Evolutionary conservation across 805 yeast species (phyloP).

Genomic region (Spathaspora hagerdaliae): DNA sequence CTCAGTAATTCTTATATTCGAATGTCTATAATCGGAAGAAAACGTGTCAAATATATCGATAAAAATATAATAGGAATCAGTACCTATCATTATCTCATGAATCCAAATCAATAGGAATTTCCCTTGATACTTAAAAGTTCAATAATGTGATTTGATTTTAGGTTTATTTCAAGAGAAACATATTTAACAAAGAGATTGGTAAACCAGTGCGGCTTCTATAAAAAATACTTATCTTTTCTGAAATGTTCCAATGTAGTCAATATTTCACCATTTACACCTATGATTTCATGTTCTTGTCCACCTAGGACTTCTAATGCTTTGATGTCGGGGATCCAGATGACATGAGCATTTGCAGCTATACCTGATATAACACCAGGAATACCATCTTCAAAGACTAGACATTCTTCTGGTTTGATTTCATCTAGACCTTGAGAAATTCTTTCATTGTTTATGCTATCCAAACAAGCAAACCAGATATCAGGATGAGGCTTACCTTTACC

Average conservation of each 20-base stretch:
- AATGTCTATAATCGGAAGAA: slow-evolving; percentile 27
- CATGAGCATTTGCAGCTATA: slow-evolving; percentile 73
- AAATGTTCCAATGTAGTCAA: slow-evolving; percentile 49
- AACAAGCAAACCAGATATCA: slow-evolving; percentile 84
- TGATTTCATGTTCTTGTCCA: slow-evolving; percentile 44
- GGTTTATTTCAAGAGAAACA: too few species aligned
- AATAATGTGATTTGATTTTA: too few species aligned
- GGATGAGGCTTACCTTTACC: slow-evolving; percentile 95
- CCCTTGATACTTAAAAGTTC: too few species aligned
- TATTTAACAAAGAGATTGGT: not conserved
- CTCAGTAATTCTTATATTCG: slow-evolving; percentile 24
- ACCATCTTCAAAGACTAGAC: slow-evolving; percentile 93
- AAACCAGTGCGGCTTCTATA: slow-evolving; percentile 4
- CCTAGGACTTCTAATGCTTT: slow-evolving; percentile 58
- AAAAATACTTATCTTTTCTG: slow-evolving; percentile 13
- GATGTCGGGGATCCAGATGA: slow-evolving; percentile 92
- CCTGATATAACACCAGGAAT: slow-evolving; percentile 89
- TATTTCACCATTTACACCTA: slow-evolving; percentile 58
- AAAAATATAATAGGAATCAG: slow-evolving; percentile 36
- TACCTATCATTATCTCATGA: slow-evolving; percentile 30
- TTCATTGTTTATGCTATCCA: slow-evolving; percentile 60
- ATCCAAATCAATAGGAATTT: too few species aligned
- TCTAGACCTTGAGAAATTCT: slow-evolving; percentile 37
- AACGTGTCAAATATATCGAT: slow-evolving; percentile 16
- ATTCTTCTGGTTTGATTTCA: slow-evolving; percentile 66